These are phyloP conservation scores for Hymenotorrendiella dingleyae DNA, from an alignment of 2,329 filamentous ascomycete genomes.

Conservation along the genomic window DNA sequence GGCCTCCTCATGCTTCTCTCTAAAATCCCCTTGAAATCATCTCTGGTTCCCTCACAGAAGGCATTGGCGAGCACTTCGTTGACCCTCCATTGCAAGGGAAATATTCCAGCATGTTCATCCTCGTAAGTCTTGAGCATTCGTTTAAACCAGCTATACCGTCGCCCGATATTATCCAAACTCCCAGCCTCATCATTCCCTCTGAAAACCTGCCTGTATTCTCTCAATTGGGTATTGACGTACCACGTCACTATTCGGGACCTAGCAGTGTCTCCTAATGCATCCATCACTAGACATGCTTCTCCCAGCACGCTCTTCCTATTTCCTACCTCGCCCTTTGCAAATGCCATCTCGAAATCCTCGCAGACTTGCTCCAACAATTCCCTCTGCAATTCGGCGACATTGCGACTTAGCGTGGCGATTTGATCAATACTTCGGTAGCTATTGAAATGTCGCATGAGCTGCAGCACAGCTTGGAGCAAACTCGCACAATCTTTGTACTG, in stretches of 20 bases:
- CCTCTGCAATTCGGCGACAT: constrained; percentile 87
- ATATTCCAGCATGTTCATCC: constrained; percentile 82
- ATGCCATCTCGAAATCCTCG: constrained; percentile 95
- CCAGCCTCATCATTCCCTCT: constrained; percentile 94
- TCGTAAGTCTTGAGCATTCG: constrained; percentile 94
- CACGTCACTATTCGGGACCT: constrained; percentile 78
- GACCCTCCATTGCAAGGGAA: constrained; percentile 82
- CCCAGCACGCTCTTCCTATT: constrained; percentile 64
- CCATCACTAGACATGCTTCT: constrained; percentile 90
- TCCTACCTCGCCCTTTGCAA: constrained; percentile 78
- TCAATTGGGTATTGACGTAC: constrained; percentile 96
- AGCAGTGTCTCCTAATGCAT: constrained; percentile 85
- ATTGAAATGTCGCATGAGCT: constrained; percentile 98
- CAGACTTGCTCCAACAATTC: constrained; percentile 96
- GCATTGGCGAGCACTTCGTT: constrained; percentile 84
- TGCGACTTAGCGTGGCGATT: constrained; percentile 86
- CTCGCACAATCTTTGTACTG: constrained; percentile 96
- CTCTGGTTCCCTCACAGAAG: constrained; percentile 91
- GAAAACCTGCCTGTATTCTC: constrained; percentile 94
- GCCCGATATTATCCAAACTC: constrained; percentile 90
- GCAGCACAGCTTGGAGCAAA: constrained; percentile 86
- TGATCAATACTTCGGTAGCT: constrained; percentile 97
- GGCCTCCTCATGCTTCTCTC: constrained; percentile 77
- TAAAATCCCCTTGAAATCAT: constrained; percentile 91
- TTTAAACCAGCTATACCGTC: constrained; percentile 94